phyloP scores from a whole-genome alignment of 1,284 basidiomycete species.

The Vanrija sp. region DNA sequence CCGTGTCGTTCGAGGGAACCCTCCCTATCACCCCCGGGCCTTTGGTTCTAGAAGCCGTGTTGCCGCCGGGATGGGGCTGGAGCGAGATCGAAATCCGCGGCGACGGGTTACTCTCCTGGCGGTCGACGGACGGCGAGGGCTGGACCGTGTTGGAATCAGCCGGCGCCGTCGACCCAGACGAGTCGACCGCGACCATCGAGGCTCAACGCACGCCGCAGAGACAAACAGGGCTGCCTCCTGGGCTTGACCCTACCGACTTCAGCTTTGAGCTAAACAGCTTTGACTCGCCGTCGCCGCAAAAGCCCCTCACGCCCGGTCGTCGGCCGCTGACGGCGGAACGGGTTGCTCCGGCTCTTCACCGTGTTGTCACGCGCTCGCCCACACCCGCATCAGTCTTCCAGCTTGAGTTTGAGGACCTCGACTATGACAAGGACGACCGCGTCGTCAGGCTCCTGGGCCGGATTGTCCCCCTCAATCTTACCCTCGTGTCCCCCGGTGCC shows the following conservation, averaged over 20 bases:
- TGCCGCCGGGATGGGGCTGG: constrained; percentile 42
- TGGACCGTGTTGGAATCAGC: constrained; percentile 13
- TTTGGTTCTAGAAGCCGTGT: constrained; percentile 19
- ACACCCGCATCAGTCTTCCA: constrained; percentile 21
- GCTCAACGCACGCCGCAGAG: background rate
- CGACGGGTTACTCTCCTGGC: constrained; percentile 29
- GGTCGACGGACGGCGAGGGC: constrained; percentile 25
- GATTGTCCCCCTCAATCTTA: constrained; percentile 22
- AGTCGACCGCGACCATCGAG: constrained; percentile 29
- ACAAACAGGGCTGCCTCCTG: background rate
- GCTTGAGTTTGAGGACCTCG: constrained; percentile 16
- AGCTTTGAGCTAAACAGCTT: constrained; percentile 33
- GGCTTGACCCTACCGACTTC: constrained; percentile 29
- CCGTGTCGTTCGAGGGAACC: constrained; percentile 22
- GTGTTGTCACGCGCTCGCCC: constrained; percentile 7
- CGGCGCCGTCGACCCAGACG: constrained; percentile 2
- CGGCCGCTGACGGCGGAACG: constrained; percentile 3
- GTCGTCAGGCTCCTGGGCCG: constrained; percentile 19
- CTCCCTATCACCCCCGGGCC: constrained; percentile 1
- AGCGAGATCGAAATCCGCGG: constrained; percentile 25
- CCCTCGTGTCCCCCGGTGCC: constrained; percentile 23
- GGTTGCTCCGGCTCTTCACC: background rate
- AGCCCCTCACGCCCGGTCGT: background rate
- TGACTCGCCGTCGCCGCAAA: background rate
- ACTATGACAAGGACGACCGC: constrained; percentile 3